phyloP scores from a whole-genome alignment of 1,139 yeast species.

The Geotrichum reessii region DNA sequence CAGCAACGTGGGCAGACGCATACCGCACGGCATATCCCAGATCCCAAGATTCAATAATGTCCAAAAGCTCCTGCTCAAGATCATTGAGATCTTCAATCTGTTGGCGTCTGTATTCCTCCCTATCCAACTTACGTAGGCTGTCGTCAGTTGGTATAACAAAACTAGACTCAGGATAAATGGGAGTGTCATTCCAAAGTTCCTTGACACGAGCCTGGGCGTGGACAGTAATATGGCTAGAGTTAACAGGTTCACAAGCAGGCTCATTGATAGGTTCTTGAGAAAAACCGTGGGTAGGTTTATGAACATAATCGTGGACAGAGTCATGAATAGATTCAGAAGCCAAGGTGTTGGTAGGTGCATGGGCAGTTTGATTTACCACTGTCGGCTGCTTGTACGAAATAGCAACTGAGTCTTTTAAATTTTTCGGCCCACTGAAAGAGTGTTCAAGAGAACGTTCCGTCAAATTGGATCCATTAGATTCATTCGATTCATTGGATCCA shows the following conservation, averaged over 20 bases:
- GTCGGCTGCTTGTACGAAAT: not conserved
- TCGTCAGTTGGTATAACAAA: not conserved
- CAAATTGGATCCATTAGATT: not conserved
- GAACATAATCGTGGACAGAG: not conserved
- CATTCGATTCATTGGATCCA: no score
- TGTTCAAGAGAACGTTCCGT: not conserved
- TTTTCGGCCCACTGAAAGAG: not conserved
- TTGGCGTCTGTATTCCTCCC: not conserved
- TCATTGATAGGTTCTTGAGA: not conserved
- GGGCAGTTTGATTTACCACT: not conserved
- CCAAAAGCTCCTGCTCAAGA: slow-evolving; percentile 9
- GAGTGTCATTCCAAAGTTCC: not conserved
- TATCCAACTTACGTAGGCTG: not conserved
- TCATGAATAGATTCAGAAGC: not conserved
- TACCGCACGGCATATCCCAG: slow-evolving; percentile 15
- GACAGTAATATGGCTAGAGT: not conserved
- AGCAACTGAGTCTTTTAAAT: not conserved
- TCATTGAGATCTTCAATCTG: slow-evolving; percentile 1
- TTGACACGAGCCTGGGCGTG: not conserved
- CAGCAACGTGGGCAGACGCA: slow-evolving; percentile 12
- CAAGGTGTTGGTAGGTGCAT: not conserved
- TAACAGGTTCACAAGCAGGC: not conserved
- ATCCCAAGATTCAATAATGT: slow-evolving; percentile 10
- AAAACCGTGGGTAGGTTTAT: not conserved
- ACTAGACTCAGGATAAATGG: not conserved